Percentiles rank a stretch among this genome's conserved stretches.
Conservation (phyloP, 768 basidiomycete genomes). For the Astraeus odoratus region DNA sequence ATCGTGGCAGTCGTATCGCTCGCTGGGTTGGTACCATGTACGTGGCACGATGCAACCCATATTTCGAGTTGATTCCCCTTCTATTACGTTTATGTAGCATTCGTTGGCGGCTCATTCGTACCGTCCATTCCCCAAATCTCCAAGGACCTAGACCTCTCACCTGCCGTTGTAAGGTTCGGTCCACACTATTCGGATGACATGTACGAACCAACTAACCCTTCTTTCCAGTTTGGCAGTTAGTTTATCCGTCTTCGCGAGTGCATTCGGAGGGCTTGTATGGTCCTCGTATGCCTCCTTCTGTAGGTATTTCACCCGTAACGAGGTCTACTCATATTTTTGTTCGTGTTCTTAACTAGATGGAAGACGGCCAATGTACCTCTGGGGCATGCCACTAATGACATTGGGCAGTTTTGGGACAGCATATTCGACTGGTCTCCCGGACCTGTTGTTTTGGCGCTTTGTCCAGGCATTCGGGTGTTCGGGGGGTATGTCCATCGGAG, state of each 20-base stretch:
- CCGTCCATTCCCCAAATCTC: conserved; percentile 74
- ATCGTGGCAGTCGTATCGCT: conserved; percentile 55
- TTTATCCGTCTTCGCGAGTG: conserved; percentile 39
- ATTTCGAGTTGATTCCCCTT: not conserved
- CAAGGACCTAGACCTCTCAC: conserved; percentile 51
- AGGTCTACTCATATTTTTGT: not conserved
- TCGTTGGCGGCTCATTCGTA: conserved; percentile 62
- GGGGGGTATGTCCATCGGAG: conserved; percentile 47
- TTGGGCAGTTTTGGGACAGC: conserved; percentile 58
- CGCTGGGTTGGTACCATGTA: conserved; percentile 59
- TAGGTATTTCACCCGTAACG: conserved; percentile 22
- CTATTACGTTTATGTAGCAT: conserved; percentile 36
- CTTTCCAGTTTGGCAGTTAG: conserved; percentile 49
- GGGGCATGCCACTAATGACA: conserved; percentile 50
- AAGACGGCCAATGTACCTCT: conserved; percentile 51
- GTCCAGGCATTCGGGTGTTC: conserved; percentile 62
- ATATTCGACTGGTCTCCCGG: conserved; percentile 32
- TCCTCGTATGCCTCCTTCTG: conserved; percentile 47
- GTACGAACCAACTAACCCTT: too few relatives aligned
- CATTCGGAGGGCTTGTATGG: conserved; percentile 44
- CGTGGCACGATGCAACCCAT: conserved; percentile 11
- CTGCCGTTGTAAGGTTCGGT: conserved; percentile 56
- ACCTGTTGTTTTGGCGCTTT: conserved; percentile 55
- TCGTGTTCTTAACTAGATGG: conserved; percentile 42
- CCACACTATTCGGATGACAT: too few relatives aligned